phyloP scores from a whole-genome alignment of 192 early-diverging fungal genomes.

The Chytriomyces sp. region DNA sequence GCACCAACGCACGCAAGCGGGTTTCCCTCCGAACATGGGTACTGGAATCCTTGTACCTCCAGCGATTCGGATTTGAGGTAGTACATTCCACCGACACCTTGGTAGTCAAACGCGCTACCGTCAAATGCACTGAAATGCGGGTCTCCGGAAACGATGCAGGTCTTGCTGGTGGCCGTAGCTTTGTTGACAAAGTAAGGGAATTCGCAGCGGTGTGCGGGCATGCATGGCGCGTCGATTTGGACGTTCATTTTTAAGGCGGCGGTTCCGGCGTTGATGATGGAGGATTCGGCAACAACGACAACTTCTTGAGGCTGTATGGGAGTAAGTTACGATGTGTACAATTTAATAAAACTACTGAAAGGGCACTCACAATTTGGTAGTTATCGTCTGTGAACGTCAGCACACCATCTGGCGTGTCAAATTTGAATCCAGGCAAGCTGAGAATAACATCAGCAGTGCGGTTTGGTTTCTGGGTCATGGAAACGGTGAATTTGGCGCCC shows the following conservation, averaged over 20 bases:
- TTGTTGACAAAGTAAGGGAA: neutral
- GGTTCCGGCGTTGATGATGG: neutral
- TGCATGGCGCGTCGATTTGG: neutral
- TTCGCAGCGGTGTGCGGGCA: neutral
- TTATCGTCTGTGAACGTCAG: too few relatives aligned
- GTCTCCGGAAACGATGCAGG: neutral
- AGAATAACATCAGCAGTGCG: too few relatives aligned
- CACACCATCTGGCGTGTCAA: too few relatives aligned
- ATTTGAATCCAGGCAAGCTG: too few relatives aligned
- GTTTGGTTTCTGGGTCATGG: too few relatives aligned
- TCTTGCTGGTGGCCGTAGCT: neutral
- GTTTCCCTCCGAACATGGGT: neutral
- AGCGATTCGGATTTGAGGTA: conserved; percentile 7
- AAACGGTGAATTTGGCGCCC: too few relatives aligned
- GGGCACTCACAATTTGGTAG: too few relatives aligned
- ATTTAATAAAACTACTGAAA: too few relatives aligned
- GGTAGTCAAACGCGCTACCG: neutral
- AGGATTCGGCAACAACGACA: conserved; percentile 3
- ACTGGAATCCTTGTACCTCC: conserved; percentile 7
- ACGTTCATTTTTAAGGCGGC: neutral
- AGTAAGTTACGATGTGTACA: too few relatives aligned
- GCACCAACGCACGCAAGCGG: neutral
- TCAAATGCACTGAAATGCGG: conserved; percentile 2
- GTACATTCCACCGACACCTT: conserved; percentile 10
- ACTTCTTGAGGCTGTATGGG: neutral